Evolutionary conservation across 257 asterid species (phyloP), one percentile per base, ranked within the genome.

Genomic region (Nicotiana noctiflora): DNA sequence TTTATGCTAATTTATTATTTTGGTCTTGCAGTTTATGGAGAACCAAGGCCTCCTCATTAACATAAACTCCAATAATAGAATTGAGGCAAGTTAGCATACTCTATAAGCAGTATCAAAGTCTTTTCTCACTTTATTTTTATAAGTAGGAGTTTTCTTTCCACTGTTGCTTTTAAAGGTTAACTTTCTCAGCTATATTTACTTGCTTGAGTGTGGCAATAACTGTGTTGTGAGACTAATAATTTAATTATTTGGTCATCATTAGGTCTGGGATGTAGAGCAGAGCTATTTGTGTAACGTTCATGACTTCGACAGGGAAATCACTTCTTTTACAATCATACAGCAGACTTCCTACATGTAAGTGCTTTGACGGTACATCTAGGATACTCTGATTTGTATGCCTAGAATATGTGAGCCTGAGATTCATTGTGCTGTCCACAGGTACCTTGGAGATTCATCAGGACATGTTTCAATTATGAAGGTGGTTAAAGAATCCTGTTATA

Each of bases 261-360:
- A 95, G 99, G 97, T 90, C 2, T 95, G 99, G 99, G 97, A 95
- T 88, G 57, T 92, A 40, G 94, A 90, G 62, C 89, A 80, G 81
- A 91, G 85, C 86, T 77, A 84, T 70, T 79, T 91, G 88, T 89
- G 93, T 81, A 83, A 83, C 83, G 82, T 85, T 72, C 92, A 89
- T 86, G 87, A 80, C 76, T 88, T 87, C 77, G 92, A 88, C 76
- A 85, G 84, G 89, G 94, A 92, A 49, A 92, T 93, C 85, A 88
- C 93, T 64, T 88, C 97, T 34, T 84, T 90, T 79, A 82, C 86
- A 14, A 82, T 90, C 86, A 77, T 95, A 84, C 91, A 83, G 79
- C 87, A 84, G 46, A 89, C 94, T 82, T 88, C 92, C 53, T 93
- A 89, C 88, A 46, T 93, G 99, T 95, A 92, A 88, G 75, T 83